Percentiles rank a stretch among this genome's conserved stretches.
Conservation (phyloP, 176 grass and related monocot genomes). For the Lolium rigidum region DNA sequence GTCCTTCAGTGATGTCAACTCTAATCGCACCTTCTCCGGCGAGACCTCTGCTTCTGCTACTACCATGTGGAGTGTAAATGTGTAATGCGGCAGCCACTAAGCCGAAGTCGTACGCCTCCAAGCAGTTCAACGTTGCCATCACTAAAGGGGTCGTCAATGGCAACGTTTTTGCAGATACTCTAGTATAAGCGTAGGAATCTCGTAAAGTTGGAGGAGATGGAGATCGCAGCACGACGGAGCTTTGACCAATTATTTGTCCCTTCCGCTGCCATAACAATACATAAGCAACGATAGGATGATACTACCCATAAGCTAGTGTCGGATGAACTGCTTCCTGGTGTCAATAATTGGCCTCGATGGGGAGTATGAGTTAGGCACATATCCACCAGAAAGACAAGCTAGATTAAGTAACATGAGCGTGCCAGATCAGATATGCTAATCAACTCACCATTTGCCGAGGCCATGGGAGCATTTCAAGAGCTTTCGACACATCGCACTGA, state of each 20-base stretch:
- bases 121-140: background rate
- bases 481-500: slow-evolving; percentile 40
- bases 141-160: background rate
- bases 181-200: slow-evolving; percentile 13
- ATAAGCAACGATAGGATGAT: no score
- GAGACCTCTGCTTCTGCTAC: background rate
- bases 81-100: background rate
- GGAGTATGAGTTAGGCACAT: slow-evolving; percentile 21
- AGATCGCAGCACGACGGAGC: background rate
- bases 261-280: background rate
- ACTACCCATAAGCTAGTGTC: background rate
- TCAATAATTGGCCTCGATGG: background rate
- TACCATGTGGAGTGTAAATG: background rate
- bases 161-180: background rate
- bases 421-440: slow-evolving; percentile 34
- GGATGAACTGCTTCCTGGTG: background rate
- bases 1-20: background rate
- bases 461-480: background rate
- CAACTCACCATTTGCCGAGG: background rate
- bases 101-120: background rate
- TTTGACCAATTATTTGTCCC: slow-evolving; percentile 17
- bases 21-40: background rate
- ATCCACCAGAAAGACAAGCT: background rate
- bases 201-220: slow-evolving; percentile 7
- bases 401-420: background rate